Conservation (phyloP, 1,284 basidiomycete species). For the Dichomitus squalens region DNA sequence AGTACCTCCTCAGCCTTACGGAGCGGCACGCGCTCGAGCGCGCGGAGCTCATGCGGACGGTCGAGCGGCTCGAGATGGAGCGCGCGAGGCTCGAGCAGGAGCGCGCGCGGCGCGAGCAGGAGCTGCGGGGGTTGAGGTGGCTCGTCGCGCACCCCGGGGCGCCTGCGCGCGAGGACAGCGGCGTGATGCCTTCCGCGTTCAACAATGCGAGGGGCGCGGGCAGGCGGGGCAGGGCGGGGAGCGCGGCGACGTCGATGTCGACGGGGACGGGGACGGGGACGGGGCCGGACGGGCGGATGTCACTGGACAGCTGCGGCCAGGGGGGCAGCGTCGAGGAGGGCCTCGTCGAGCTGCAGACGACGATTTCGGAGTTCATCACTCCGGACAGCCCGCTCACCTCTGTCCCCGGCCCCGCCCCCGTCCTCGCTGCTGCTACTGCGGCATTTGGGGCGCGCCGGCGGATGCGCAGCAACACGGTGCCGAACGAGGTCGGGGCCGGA, state of each 20-base stretch:
- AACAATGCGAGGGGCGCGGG: too few relatives aligned
- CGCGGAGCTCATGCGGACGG: constrained; percentile 38
- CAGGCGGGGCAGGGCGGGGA: constrained; percentile 2
- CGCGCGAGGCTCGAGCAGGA: constrained; percentile 45
- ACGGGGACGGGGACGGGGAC: too few relatives aligned
- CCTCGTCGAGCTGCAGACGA: constrained; percentile 31
- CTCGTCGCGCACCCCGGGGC: constrained; percentile 40
- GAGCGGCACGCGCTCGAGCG: constrained; percentile 48
- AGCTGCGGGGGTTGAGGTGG: constrained; percentile 52
- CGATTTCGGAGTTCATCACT: constrained; percentile 33
- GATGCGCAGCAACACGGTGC: constrained; percentile 28
- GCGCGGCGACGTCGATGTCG: constrained; percentile 11
- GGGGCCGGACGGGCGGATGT: constrained; percentile 6
- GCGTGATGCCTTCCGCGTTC: constrained; percentile 6
- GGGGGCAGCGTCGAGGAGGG: constrained; percentile 34
- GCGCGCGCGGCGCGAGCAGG: constrained; percentile 45
- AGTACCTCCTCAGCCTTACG: constrained; percentile 42
- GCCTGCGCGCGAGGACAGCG: constrained; percentile 16
- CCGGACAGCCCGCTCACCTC: constrained; percentile 9
- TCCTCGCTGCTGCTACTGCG: too few relatives aligned
- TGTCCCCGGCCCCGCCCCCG: too few relatives aligned
- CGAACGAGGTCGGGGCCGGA: constrained; percentile 11
- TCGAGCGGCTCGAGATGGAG: constrained; percentile 46
- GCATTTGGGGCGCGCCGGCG: not conserved
- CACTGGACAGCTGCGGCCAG: constrained; percentile 21